Percentiles rank a stretch among this genome's conserved stretches.
phyloP scores from a whole-genome alignment of 305 asterid genomes.

The Solanum hybrid region DNA sequence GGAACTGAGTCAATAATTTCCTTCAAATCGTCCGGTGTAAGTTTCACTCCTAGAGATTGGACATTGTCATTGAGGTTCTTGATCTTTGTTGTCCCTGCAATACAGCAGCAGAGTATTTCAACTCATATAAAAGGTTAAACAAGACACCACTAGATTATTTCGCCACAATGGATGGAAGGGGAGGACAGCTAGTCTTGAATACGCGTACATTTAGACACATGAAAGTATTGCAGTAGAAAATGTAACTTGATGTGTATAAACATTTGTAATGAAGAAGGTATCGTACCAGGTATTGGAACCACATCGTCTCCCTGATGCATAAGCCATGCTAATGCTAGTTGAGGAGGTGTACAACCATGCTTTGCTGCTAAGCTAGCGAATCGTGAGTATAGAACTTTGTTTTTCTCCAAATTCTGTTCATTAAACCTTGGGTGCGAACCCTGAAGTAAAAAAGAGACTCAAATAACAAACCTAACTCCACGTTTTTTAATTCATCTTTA shows the following conservation, averaged over 20 bases:
- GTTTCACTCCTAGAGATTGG: slow-evolving; percentile 30
- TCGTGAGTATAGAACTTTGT: slow-evolving; percentile 24
- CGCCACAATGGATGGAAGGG: background rate
- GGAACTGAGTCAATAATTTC: slow-evolving; percentile 31
- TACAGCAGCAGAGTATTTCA: background rate
- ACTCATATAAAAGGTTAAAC: background rate
- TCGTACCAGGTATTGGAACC: slow-evolving; percentile 42
- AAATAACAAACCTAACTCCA: background rate
- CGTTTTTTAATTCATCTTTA: background rate
- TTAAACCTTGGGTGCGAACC: slow-evolving; percentile 28
- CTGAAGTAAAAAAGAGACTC: slow-evolving; percentile 9
- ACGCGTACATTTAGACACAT: background rate
- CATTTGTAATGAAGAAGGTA: background rate
- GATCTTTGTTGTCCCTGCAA: slow-evolving; percentile 40
- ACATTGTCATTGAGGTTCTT: slow-evolving; percentile 30
- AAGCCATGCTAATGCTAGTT: slow-evolving; percentile 51
- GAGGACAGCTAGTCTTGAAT: background rate
- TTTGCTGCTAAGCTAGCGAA: slow-evolving; percentile 29
- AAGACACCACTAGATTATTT: background rate
- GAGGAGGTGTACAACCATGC: slow-evolving; percentile 35
- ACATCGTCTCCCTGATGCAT: slow-evolving; percentile 42
- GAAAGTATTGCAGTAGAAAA: background rate
- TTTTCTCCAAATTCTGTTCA: slow-evolving; percentile 35
- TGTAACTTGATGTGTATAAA: background rate
- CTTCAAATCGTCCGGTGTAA: slow-evolving; percentile 28